These are phyloP conservation scores for Edaphochlamys debaryana DNA, from an alignment of 139 green algal species.

Conservation along the genomic window DNA sequence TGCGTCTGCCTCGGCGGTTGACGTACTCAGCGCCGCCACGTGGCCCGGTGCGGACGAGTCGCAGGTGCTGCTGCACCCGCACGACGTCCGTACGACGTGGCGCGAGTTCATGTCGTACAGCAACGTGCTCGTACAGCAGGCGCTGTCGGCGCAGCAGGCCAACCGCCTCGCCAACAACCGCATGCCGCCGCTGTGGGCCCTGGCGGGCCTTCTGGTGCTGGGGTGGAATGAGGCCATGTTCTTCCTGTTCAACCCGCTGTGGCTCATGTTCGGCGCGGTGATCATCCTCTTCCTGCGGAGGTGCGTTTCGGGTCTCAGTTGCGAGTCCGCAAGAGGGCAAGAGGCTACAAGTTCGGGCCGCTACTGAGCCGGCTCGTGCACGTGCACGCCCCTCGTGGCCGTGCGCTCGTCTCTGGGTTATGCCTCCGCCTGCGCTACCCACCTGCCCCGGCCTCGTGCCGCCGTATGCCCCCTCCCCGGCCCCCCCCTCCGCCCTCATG, in stretches of 20 bases:
- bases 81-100: constrained; percentile 70
- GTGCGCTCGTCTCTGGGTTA: too few species aligned
- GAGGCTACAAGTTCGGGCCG: too few species aligned
- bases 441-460: too few species aligned
- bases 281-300: constrained; percentile 64
- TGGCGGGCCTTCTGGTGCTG: constrained; percentile 89
- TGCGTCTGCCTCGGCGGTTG: not conserved
- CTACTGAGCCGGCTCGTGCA: too few species aligned
- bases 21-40: constrained; percentile 48
- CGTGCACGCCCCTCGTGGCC: too few species aligned
- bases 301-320: too few species aligned
- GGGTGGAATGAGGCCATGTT: constrained; percentile 93
- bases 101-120: constrained; percentile 76
- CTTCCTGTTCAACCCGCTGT: constrained; percentile 84
- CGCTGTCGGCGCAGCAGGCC: constrained; percentile 76
- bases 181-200: constrained; percentile 87
- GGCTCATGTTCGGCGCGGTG: constrained; percentile 64
- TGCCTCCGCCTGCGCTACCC: too few species aligned
- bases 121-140: constrained; percentile 80
- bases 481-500: too few species aligned
- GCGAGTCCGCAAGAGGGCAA: too few species aligned
- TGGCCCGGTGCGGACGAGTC: constrained; percentile 38
- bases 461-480: too few species aligned
- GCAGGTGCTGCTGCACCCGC: constrained; percentile 45
- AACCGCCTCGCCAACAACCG: constrained; percentile 78